phyloP scores from a whole-genome alignment of 805 yeast genomes.

The Wickerhamiella shivajii region DNA sequence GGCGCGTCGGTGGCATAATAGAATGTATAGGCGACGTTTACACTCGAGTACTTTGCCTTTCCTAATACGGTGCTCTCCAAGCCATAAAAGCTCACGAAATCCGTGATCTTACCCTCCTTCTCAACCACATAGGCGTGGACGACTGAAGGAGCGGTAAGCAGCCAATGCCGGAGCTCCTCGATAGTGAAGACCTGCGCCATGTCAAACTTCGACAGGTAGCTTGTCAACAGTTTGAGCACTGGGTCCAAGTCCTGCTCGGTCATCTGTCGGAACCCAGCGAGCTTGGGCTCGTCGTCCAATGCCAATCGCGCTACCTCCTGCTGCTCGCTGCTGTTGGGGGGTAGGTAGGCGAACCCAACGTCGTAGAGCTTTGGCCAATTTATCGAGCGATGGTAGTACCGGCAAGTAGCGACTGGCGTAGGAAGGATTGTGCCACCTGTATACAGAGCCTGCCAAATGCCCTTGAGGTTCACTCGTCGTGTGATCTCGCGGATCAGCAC shows the following conservation, averaged over 20 bases:
- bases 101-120: slow-evolving; percentile 46
- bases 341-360: slow-evolving; percentile 78
- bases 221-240: slow-evolving; percentile 42
- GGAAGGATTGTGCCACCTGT: slow-evolving; percentile 89
- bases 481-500: slow-evolving; percentile 88
- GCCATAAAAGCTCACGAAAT: slow-evolving; percentile 78
- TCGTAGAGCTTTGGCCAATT: slow-evolving; percentile 84
- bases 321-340: slow-evolving; percentile 50
- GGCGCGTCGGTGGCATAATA: slow-evolving; percentile 64
- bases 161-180: slow-evolving; percentile 69
- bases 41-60: slow-evolving; percentile 43
- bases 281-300: slow-evolving; percentile 36
- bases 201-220: slow-evolving; percentile 58
- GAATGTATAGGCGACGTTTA: slow-evolving; percentile 78
- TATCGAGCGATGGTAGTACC: slow-evolving; percentile 87
- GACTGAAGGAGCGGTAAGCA: slow-evolving; percentile 28
- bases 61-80: slow-evolving; percentile 72
- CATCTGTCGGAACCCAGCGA: slow-evolving; percentile 46
- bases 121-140: slow-evolving; percentile 70
- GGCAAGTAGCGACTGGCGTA: slow-evolving; percentile 75
- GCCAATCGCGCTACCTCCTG: slow-evolving; percentile 50
- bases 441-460: slow-evolving; percentile 91
- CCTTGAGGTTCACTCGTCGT: slow-evolving; percentile 67
- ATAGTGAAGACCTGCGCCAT: slow-evolving; percentile 53
- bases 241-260: slow-evolving; percentile 45